A percentile compares a stretch with the other conserved stretches of the same genome.
Evolutionary conservation across 1,284 basidiomycete genomes (phyloP).

Genomic region (Ceratobasidium sp.): DNA sequence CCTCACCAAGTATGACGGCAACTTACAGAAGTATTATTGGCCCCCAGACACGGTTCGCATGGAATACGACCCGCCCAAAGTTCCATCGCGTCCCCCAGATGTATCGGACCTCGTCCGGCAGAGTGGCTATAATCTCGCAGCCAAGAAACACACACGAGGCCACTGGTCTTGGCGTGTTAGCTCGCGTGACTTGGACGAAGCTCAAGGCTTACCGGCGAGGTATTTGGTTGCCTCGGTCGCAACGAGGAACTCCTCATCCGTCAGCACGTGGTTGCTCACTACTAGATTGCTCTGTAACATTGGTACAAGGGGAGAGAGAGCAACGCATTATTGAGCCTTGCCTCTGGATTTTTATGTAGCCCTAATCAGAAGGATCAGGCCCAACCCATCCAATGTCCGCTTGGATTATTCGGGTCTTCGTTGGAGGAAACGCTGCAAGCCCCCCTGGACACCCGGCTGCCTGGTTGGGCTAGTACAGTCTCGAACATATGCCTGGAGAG

Average conservation of each 20-base stretch:
- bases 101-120: background rate
- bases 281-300: background rate
- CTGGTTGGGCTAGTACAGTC: too few species aligned
- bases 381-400: too few species aligned
- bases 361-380: too few species aligned
- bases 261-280: background rate
- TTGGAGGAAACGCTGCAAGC: too few species aligned
- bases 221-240: background rate
- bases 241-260: background rate
- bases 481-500: too few species aligned
- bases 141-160: background rate
- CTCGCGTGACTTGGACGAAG: background rate
- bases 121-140: slow-evolving; percentile 16
- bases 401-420: too few species aligned
- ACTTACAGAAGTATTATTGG: slow-evolving; percentile 23
- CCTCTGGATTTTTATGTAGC: too few species aligned
- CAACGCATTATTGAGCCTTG: too few species aligned
- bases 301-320: too few species aligned
- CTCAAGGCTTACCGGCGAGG: background rate
- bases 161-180: background rate
- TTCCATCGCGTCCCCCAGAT: slow-evolving; percentile 22
- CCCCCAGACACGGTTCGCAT: slow-evolving; percentile 25
- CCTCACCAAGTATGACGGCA: background rate
- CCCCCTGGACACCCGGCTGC: too few species aligned
- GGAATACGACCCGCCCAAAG: slow-evolving; percentile 31